phyloP scores from a whole-genome alignment of 352 stramenopile species.

The Hyaloperonospora brassicae region DNA sequence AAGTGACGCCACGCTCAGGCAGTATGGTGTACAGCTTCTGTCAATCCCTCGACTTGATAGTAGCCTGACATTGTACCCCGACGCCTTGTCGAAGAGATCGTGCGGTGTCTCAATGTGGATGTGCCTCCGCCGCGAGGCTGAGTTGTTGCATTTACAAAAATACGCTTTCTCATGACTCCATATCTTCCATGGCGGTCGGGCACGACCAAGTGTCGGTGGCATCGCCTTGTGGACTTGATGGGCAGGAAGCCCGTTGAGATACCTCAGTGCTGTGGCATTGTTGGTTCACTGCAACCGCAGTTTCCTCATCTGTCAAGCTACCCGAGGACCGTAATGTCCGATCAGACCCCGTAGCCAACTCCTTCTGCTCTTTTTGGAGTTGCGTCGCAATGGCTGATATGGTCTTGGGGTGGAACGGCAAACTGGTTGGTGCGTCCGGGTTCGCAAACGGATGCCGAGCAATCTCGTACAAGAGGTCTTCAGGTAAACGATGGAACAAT shows the following conservation, averaged over 20 bases:
- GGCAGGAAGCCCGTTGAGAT: constrained; percentile 12
- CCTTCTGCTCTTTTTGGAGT: constrained; percentile 28
- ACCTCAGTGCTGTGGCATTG: constrained; percentile 1
- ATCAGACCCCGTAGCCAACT: constrained; percentile 2
- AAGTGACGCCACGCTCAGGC: no score
- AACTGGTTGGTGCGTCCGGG: constrained; percentile 42
- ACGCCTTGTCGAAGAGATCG: no score
- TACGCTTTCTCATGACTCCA: constrained; percentile 31
- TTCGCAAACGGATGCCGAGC: constrained; percentile 73
- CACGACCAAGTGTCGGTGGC: constrained; percentile 3
- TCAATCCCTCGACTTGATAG: no score
- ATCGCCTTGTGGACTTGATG: constrained; percentile 10
- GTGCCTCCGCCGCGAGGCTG: background rate
- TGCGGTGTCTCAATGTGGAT: no score
- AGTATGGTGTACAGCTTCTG: no score
- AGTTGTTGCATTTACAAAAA: constrained; percentile 19
- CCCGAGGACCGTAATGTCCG: constrained; percentile 9
- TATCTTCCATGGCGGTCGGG: constrained; percentile 30
- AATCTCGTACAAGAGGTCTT: constrained; percentile 83
- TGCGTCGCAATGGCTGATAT: constrained; percentile 43
- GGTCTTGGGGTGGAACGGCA: constrained; percentile 49
- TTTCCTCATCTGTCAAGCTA: constrained; percentile 12
- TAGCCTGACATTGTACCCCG: no score
- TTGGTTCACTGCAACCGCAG: background rate
- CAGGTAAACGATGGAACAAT: constrained; percentile 78